Percentiles rank a stretch among this genome's conserved stretches.
These are phyloP conservation scores for Hansfordia pulvinata DNA, from an alignment of 2,329 filamentous ascomycete species.

Conservation along the genomic window DNA sequence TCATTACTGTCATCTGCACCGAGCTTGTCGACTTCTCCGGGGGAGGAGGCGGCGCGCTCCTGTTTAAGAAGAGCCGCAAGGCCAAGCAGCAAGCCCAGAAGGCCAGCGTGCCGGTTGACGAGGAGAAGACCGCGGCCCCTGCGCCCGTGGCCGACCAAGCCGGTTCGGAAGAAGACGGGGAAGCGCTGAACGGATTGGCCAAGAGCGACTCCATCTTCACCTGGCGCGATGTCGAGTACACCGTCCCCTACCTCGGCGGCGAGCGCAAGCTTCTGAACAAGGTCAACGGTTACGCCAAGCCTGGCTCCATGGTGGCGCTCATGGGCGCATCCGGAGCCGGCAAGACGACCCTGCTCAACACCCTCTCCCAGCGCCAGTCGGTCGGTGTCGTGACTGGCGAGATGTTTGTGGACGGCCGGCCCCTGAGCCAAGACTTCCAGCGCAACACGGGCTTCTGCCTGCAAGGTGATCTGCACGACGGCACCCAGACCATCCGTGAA, in stretches of 20 bases:
- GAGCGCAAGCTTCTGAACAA: conserved; percentile 50
- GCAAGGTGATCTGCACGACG: conserved; percentile 60
- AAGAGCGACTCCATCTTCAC: conserved; percentile 55
- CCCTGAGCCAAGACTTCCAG: conserved; percentile 49
- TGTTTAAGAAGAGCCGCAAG: conserved; percentile 57
- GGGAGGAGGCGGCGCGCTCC: conserved; percentile 51
- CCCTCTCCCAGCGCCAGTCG: conserved; percentile 56
- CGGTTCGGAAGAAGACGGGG: conserved; percentile 11
- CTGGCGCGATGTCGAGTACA: conserved; percentile 59
- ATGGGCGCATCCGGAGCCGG: conserved; percentile 75
- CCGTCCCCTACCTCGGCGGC: conserved; percentile 53
- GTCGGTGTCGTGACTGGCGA: conserved; percentile 51
- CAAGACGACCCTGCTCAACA: conserved; percentile 74
- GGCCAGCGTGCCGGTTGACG: conserved; percentile 30
- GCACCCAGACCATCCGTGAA: conserved; percentile 52
- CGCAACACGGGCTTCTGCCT: conserved; percentile 58
- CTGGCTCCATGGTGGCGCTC: conserved; percentile 65
- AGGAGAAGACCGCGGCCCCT: conserved; percentile 36
- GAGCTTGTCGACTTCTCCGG: conserved; percentile 52
- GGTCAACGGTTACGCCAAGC: conserved; percentile 66
- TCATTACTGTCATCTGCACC: conserved; percentile 56
- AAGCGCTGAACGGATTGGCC: conserved; percentile 30
- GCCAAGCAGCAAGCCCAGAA: conserved; percentile 38
- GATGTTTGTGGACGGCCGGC: conserved; percentile 57
- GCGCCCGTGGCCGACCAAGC: conserved; percentile 11